Percentiles rank a stretch among this genome's conserved stretches.
phyloP scores from a whole-genome alignment of 31 red algal genomes.

The Porphyra umbilicalis region DNA sequence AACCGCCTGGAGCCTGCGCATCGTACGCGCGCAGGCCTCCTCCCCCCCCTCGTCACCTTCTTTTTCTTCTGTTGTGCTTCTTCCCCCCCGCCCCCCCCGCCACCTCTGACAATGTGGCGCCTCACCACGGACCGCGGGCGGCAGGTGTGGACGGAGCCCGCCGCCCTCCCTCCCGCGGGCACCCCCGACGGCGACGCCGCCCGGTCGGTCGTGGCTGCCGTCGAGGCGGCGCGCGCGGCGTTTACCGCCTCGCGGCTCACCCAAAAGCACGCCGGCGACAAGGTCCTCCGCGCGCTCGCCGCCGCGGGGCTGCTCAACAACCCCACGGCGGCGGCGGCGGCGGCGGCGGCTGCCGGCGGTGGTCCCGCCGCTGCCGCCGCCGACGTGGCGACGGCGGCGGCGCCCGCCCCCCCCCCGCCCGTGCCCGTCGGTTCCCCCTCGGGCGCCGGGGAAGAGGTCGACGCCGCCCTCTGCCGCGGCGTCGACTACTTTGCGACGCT shows the following conservation, averaged over 20 bases:
- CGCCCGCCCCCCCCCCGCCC: not conserved
- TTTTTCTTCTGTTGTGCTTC: too few relatives aligned
- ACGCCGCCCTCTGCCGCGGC: constrained; percentile 41
- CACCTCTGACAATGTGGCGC: constrained; percentile 43
- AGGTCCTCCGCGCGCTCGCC: constrained; percentile 38
- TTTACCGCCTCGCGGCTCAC: constrained; percentile 21
- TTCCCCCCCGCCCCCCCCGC: too few relatives aligned
- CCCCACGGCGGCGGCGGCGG: constrained; percentile 13
- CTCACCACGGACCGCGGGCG: constrained; percentile 58
- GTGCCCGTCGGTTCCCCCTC: not conserved
- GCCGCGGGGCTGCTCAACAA: constrained; percentile 36
- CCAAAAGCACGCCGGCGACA: constrained; percentile 43
- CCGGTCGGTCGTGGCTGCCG: not conserved
- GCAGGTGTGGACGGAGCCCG: constrained; percentile 47
- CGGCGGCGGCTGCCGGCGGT: constrained; percentile 20
- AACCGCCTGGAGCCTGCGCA: too few relatives aligned
- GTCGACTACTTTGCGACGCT: constrained; percentile 64
- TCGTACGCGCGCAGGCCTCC: too few relatives aligned
- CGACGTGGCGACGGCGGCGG: not conserved
- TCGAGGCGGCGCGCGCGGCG: constrained; percentile 15
- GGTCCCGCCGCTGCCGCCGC: not conserved
- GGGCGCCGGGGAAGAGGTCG: not conserved
- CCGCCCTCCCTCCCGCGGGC: constrained; percentile 1
- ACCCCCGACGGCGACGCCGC: not conserved
- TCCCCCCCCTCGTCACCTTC: too few relatives aligned